phyloP scores from a whole-genome alignment of 768 basidiomycete genomes.

The Brasilioporus rufonigricans region DNA sequence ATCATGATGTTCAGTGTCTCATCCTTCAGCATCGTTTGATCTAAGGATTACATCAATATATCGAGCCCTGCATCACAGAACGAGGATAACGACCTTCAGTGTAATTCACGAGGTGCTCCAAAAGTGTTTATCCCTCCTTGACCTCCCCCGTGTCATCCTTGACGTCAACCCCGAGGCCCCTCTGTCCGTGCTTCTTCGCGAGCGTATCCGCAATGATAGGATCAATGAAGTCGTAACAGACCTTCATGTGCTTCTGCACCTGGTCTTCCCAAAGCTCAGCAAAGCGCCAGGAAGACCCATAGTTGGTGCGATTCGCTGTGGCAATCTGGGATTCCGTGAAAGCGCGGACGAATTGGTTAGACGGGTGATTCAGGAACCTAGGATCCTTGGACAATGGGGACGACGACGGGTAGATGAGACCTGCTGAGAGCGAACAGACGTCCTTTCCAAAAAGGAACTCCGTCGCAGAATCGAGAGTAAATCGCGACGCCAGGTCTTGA shows the following conservation, averaged over 20 bases:
- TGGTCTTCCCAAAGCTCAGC: slow-evolving; percentile 43
- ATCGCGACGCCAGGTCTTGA: slow-evolving; percentile 43
- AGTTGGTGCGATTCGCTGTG: slow-evolving; percentile 32
- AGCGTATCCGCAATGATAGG: slow-evolving; percentile 46
- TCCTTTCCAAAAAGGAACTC: slow-evolving; percentile 52
- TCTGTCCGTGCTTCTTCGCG: slow-evolving; percentile 29
- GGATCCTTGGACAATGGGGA: slow-evolving; percentile 22
- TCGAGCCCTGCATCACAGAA: not conserved
- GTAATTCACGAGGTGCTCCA: slow-evolving; percentile 53
- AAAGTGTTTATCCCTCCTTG: slow-evolving; percentile 42
- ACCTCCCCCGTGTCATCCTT: slow-evolving; percentile 24
- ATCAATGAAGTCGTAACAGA: slow-evolving; percentile 45
- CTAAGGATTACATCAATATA: slow-evolving; percentile 9
- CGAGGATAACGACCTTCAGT: slow-evolving; percentile 42
- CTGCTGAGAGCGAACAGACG: slow-evolving; percentile 37
- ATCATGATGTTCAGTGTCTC: slow-evolving; percentile 30
- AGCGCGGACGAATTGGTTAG: slow-evolving; percentile 38
- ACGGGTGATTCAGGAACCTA: slow-evolving; percentile 27
- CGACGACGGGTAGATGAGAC: slow-evolving; percentile 34
- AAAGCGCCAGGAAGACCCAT: slow-evolving; percentile 45
- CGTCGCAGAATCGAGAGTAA: slow-evolving; percentile 57
- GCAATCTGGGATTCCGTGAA: slow-evolving; percentile 38
- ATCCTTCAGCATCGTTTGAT: slow-evolving; percentile 23
- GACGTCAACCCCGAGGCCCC: slow-evolving; percentile 2
- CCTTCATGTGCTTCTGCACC: slow-evolving; percentile 36